phyloP scores from a whole-genome alignment of 208 protist genomes.

The Novymonas esmeraldas region DNA sequence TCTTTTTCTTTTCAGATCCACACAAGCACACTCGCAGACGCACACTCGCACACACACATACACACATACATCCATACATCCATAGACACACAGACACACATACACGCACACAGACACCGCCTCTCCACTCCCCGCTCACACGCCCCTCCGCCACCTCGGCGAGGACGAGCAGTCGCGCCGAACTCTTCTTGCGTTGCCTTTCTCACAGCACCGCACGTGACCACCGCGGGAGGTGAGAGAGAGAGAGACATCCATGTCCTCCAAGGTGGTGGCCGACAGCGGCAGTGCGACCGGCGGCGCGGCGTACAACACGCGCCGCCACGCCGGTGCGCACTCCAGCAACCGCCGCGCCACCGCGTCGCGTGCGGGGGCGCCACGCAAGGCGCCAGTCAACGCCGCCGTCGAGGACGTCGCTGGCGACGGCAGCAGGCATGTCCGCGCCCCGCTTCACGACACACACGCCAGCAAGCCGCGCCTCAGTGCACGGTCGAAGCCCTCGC shows the following conservation, averaged over 20 bases:
- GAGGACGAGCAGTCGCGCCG: too few relatives aligned
- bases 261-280: not conserved
- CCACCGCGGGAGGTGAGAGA: too few relatives aligned
- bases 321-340: not conserved
- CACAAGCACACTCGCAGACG: not conserved
- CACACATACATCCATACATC: not conserved
- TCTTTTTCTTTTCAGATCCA: not conserved
- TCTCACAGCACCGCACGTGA: too few relatives aligned
- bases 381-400: not conserved
- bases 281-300: not conserved
- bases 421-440: too few relatives aligned
- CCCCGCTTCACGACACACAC: not conserved
- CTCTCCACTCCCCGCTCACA: not conserved
- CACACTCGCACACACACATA: not conserved
- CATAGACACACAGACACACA: constrained; percentile 3
- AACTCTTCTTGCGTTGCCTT: too few relatives aligned
- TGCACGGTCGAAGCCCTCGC: not conserved
- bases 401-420: not conserved
- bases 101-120: not conserved
- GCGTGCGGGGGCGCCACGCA: constrained; percentile 1
- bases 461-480: not conserved
- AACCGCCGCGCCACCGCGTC: not conserved
- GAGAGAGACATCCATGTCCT: not conserved
- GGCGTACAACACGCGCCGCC: not conserved
- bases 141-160: too few relatives aligned